phyloP scores from a whole-genome alignment of 2,329 filamentous ascomycete species.

The Fonsecaea nubica region DNA sequence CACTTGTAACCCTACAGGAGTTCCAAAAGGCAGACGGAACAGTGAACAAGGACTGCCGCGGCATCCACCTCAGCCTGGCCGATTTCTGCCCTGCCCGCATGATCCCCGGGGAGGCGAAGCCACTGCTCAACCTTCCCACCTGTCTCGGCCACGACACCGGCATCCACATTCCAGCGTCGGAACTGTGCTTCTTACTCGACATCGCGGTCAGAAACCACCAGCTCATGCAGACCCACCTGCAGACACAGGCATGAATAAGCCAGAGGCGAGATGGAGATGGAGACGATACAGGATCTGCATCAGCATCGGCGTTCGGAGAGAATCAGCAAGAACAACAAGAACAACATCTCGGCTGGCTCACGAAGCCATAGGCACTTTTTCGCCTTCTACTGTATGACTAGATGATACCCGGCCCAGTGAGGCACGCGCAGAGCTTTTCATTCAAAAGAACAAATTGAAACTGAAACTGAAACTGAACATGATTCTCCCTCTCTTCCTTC shows the following conservation, averaged over 20 bases:
- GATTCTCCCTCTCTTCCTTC: no score
- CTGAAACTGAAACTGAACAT: no score
- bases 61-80: background rate
- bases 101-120: background rate
- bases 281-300: no score
- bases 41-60: background rate
- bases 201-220: background rate
- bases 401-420: no score
- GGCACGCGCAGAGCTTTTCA: no score
- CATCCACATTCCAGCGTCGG: background rate
- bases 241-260: background rate
- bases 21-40: background rate
- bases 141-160: background rate
- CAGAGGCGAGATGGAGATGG: no score
- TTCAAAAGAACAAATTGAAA: no score
- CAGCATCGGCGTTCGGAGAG: no score
- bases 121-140: background rate
- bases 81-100: background rate
- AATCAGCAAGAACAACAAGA: no score
- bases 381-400: no score
- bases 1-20: background rate
- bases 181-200: background rate
- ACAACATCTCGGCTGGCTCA: no score
- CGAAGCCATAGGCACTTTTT: no score
- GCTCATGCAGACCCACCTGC: background rate